A percentile compares a stretch with the other conserved stretches of the same genome.
phyloP scores from a whole-genome alignment of 805 yeast species.

The Candida insectorum region DNA sequence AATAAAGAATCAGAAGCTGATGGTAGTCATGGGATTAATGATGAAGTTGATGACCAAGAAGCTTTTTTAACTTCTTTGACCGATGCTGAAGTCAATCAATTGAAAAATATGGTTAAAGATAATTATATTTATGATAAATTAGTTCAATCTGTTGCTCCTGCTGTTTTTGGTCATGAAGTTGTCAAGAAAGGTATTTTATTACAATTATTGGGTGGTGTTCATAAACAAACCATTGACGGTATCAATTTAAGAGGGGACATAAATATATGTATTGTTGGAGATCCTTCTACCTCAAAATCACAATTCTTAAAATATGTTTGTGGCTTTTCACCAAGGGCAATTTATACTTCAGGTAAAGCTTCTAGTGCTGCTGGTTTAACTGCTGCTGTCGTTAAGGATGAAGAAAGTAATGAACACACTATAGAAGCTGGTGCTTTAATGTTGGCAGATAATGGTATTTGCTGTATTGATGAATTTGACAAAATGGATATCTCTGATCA shows the following conservation, averaged over 20 bases:
- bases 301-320: conserved; percentile 93
- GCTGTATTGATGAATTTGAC: conserved; percentile 98
- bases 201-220: conserved; percentile 93
- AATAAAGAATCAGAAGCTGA: conserved; percentile 28
- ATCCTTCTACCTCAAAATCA: conserved; percentile 95
- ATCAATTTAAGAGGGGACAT: conserved; percentile 95
- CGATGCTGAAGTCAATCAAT: conserved; percentile 77
- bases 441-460: conserved; percentile 97
- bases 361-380: conserved; percentile 98
- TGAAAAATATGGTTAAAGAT: conserved; percentile 87
- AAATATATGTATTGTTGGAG: conserved; percentile 94
- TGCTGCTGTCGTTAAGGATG: conserved; percentile 96
- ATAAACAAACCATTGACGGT: conserved; percentile 89
- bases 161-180: conserved; percentile 93
- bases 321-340: conserved; percentile 87
- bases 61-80: conserved; percentile 73
- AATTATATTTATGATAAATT: conserved; percentile 79
- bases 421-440: conserved; percentile 98
- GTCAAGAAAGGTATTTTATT: conserved; percentile 87
- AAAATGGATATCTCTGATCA: conserved; percentile 95
- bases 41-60: conserved; percentile 61
- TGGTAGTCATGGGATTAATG: conserved; percentile 9
- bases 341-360: conserved; percentile 97
- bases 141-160: conserved; percentile 89
- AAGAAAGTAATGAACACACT: conserved; percentile 94